phyloP scores from a whole-genome alignment of 2,329 filamentous ascomycete genomes.

The Claviceps arundinis region DNA sequence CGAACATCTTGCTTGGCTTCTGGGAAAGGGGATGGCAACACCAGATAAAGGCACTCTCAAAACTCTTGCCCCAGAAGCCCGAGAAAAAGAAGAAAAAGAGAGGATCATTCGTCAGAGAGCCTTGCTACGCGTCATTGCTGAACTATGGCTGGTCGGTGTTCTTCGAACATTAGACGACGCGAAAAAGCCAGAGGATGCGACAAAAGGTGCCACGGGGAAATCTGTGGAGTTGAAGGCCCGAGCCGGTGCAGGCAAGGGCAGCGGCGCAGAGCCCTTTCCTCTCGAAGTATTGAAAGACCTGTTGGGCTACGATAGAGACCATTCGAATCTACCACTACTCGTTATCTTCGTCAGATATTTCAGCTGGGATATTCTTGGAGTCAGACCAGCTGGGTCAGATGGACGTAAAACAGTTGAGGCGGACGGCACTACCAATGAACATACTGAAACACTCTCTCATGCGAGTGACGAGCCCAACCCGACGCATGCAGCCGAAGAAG shows the following conservation, averaged over 20 bases:
- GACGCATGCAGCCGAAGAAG: constrained; percentile 45
- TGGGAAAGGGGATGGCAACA: constrained; percentile 81
- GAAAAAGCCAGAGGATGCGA: constrained; percentile 47
- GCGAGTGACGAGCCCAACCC: constrained; percentile 33
- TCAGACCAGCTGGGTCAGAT: constrained; percentile 57
- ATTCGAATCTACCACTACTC: constrained; percentile 77
- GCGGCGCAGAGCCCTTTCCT: constrained; percentile 77
- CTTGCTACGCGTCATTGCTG: constrained; percentile 79
- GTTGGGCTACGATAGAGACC: constrained; percentile 83
- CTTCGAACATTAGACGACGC: constrained; percentile 66
- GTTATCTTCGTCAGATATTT: constrained; percentile 95
- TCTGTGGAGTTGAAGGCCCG: constrained; percentile 45
- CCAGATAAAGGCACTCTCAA: constrained; percentile 80
- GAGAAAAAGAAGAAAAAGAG: constrained; percentile 93
- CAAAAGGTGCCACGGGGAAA: constrained; percentile 50
- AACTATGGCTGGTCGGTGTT: constrained; percentile 88
- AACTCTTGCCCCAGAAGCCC: constrained; percentile 61
- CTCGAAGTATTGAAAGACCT: constrained; percentile 96
- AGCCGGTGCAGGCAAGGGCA: constrained; percentile 39
- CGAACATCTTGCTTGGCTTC: constrained; percentile 78
- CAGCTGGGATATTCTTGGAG: constrained; percentile 85
- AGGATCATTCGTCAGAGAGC: constrained; percentile 74
- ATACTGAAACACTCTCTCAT: constrained; percentile 27
- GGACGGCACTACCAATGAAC: constrained; percentile 52
- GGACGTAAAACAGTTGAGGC: constrained; percentile 75